Evolutionary conservation across 208 protist species (phyloP).

Genomic region (Kentomonas sorsogonicus): DNA sequence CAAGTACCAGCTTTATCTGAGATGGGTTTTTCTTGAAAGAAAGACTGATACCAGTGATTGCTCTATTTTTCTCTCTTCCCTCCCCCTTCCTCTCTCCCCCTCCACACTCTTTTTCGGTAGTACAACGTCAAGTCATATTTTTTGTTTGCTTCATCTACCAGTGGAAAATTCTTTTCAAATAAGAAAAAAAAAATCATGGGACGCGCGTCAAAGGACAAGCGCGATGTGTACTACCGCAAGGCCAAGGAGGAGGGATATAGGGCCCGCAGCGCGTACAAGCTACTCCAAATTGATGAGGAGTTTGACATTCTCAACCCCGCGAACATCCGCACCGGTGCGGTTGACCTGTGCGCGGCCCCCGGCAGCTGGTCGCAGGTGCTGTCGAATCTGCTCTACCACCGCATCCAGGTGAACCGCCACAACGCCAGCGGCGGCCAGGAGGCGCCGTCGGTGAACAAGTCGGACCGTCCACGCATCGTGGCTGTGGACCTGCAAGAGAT

Average conservation of each 20-base stretch:
- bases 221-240: constrained; percentile 99
- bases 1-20: too few species aligned
- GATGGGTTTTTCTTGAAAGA: too few species aligned
- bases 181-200: constrained; percentile 63
- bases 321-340: constrained; percentile 87
- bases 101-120: constrained; percentile 2
- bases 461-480: constrained; percentile 34
- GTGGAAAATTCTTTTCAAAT: not conserved
- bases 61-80: constrained; percentile 7
- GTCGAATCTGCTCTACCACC: constrained; percentile 42
- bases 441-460: not conserved
- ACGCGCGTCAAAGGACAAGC: constrained; percentile 94
- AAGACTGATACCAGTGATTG: constrained; percentile 2
- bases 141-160: constrained; percentile 1
- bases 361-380: constrained; percentile 95
- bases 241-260: constrained; percentile 99
- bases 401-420: constrained; percentile 14
- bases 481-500: constrained; percentile 99
- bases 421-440: not conserved
- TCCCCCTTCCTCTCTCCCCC: too few species aligned
- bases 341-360: constrained; percentile 99
- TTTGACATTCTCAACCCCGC: constrained; percentile 91
- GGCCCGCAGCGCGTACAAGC: constrained; percentile 99
- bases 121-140: not conserved
- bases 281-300: constrained; percentile 98